A percentile compares a stretch with the other conserved stretches of the same genome.
These are phyloP conservation scores for Rhodamnia argentea DNA, from an alignment of 345 rosid genomes.

Conservation along the genomic window DNA sequence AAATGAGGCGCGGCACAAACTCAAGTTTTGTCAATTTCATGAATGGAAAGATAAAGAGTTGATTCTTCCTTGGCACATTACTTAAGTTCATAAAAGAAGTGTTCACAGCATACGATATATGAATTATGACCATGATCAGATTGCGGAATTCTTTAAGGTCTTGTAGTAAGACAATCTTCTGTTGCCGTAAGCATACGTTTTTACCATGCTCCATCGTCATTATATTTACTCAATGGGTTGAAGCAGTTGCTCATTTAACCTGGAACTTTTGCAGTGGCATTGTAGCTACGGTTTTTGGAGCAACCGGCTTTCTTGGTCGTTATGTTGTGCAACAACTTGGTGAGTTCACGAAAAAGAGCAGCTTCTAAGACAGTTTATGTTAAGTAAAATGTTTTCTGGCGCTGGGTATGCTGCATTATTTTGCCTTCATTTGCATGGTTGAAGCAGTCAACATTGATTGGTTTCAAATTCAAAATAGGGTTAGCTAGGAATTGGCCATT, in stretches of 20 bases:
- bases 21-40: neutral
- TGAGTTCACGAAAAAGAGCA: constrained; percentile 19
- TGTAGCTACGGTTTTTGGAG: constrained; percentile 93
- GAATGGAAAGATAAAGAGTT: neutral
- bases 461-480: neutral
- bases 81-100: neutral
- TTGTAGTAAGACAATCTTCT: neutral
- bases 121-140: neutral
- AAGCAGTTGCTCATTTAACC: neutral
- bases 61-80: neutral
- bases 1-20: neutral
- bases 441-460: neutral
- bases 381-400: neutral
- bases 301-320: constrained; percentile 97
- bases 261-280: constrained; percentile 54
- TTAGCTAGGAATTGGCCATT: neutral
- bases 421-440: neutral
- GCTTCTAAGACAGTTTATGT: neutral
- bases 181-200: neutral
- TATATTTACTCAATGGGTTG: neutral
- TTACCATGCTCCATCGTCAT: neutral
- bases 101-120: neutral
- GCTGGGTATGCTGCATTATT: neutral
- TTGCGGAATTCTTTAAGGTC: neutral
- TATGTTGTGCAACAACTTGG: constrained; percentile 99